These are phyloP conservation scores for Trypethelium eluteriae DNA, from an alignment of 495 filamentous ascomycete genomes.

Conservation along the genomic window DNA sequence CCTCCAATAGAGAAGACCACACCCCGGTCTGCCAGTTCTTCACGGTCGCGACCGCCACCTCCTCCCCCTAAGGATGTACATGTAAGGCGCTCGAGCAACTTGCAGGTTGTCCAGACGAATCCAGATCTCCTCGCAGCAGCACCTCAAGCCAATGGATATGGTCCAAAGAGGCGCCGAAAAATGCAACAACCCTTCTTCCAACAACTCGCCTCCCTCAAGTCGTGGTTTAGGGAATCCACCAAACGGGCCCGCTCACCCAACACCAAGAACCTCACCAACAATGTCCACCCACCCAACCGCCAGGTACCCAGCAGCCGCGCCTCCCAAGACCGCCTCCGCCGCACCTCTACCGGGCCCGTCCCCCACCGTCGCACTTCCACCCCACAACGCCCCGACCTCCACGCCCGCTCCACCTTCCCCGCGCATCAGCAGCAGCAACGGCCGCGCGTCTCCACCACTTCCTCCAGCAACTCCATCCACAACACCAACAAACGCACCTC, in stretches of 20 bases:
- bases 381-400: slow-evolving; percentile 27
- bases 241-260: slow-evolving; percentile 64
- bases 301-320: neutral
- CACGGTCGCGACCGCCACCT: slow-evolving; percentile 49
- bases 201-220: slow-evolving; percentile 77
- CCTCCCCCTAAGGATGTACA: slow-evolving; percentile 73
- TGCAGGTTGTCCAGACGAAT: slow-evolving; percentile 39
- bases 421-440: slow-evolving; percentile 31
- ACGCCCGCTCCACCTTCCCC: slow-evolving; percentile 27
- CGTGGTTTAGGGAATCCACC: slow-evolving; percentile 73
- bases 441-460: slow-evolving; percentile 26
- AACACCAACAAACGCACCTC: slow-evolving; percentile 67
- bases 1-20: slow-evolving; percentile 12
- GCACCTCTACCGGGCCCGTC: slow-evolving; percentile 22
- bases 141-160: slow-evolving; percentile 42
- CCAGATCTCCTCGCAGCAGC: slow-evolving; percentile 48
- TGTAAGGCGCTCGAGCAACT: slow-evolving; percentile 8
- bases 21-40: slow-evolving; percentile 18
- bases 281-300: slow-evolving; percentile 11
- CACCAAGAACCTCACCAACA: slow-evolving; percentile 40
- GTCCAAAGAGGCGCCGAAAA: slow-evolving; percentile 48
- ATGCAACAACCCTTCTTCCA: slow-evolving; percentile 66
- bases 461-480: slow-evolving; percentile 42
- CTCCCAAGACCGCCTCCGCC: slow-evolving; percentile 14
- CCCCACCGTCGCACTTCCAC: slow-evolving; percentile 21